These are phyloP conservation scores for Pontederia crassipes DNA, from an alignment of 176 grass and related monocot genomes.

Conservation along the genomic window DNA sequence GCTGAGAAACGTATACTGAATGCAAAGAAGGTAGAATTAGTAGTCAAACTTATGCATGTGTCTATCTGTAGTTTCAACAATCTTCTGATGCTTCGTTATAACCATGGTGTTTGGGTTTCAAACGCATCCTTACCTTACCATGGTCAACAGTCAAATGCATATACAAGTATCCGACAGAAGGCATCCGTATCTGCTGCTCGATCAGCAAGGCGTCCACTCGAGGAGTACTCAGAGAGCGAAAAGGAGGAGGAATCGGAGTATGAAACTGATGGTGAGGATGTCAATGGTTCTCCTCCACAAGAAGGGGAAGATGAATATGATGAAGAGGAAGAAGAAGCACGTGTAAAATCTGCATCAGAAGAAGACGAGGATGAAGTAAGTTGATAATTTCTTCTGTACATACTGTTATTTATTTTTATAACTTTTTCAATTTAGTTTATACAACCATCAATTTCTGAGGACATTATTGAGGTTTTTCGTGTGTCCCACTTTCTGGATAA, in stretches of 20 bases:
- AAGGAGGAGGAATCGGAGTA: slow-evolving; percentile 72
- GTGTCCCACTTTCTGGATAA: too few relatives aligned
- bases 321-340: slow-evolving; percentile 61
- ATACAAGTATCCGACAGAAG: slow-evolving; percentile 40
- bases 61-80: too few relatives aligned
- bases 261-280: slow-evolving; percentile 86
- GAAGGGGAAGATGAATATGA: slow-evolving; percentile 64
- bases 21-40: slow-evolving; percentile 44
- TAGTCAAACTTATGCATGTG: too few relatives aligned
- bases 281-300: slow-evolving; percentile 46
- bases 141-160: slow-evolving; percentile 47
- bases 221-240: slow-evolving; percentile 68
- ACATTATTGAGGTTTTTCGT: too few relatives aligned
- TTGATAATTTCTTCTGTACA: background rate
- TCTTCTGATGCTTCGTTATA: too few relatives aligned
- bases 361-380: slow-evolving; percentile 56
- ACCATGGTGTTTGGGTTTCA: background rate
- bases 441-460: too few relatives aligned
- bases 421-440: background rate
- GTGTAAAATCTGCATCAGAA: slow-evolving; percentile 30
- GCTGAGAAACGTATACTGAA: slow-evolving; percentile 55
- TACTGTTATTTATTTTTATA: background rate
- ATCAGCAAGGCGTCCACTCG: slow-evolving; percentile 31
- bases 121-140: slow-evolving; percentile 6
- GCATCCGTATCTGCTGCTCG: slow-evolving; percentile 41